Evolutionary conservation across 2,329 filamentous ascomycete species (phyloP), one percentile per base, ranked within the genome.

Genomic region (Cladophialophora bantiana): DNA sequence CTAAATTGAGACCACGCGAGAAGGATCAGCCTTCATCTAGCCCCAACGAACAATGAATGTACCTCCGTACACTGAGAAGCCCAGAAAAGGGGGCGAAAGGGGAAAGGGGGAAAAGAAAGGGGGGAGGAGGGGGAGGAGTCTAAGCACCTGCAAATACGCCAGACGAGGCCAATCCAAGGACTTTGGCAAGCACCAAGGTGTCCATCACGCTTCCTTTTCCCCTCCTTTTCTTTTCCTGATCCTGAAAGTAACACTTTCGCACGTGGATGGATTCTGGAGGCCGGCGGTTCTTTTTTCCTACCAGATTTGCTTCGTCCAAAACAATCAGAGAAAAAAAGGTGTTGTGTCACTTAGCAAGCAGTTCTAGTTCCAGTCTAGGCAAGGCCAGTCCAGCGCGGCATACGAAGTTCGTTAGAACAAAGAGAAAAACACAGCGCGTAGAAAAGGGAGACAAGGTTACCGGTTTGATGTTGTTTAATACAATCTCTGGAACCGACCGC

Each of bases 121-220:
- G n/a, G 12, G 2, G 26, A 12, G 38, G 40, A 20, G 42, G 15
- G 18, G 18, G 7, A 60, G 18, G 1, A 36, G 6, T 26, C 26
- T 26, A 26, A 26, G 7, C 53, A 67, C 67, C 67, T 20, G 64
- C 67, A 50, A 69, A 67, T 10, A 69, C 55, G 2, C 64, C 67
- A 9, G 64, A 59, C 9, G 64, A 69, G 13, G 56, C 45, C 59
- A 69, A 52, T 26, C 64, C 67, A 13, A 55, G 45, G 26, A 67
- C 60, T 58, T 69, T 69, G 15, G 67, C 67, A 1, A 69, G n/a
- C 31, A 78, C 73, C 20, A 52, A 18, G 12, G 12, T 38, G 48
- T 64, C 61, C 60, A 67, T 67, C 13, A 2, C 56, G 34, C 31
- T 34, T 58, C n/a, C 40, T 2, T 26, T 12, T 42, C 40, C n/a